Base-by-base conservation (phyloP, 768 basidiomycete species). In the Pisolithus albus region DNA sequence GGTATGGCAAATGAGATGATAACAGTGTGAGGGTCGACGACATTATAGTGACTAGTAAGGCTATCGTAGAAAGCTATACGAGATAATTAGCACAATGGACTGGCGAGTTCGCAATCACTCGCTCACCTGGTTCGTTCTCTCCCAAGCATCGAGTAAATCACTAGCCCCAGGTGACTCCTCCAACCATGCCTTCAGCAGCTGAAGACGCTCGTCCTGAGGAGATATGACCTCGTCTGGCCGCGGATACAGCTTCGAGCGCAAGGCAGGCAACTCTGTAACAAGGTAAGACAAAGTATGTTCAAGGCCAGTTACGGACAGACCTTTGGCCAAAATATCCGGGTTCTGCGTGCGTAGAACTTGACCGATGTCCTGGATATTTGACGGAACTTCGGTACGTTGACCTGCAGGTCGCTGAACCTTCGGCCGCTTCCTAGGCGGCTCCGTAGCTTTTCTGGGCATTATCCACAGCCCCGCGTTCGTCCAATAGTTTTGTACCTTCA, bases 1-100 rank as follows among this genome's bases (percentile, higher is more conserved):
- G 88, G 60, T 82, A 79, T 4, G 81, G 76, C 54, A 86, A 86
- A 46, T 91, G 88, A 4, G 74, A 70, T 3, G 86, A 82, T 13
- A 88, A 69, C 1, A 92, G 67, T 5, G 69, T 72, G 50, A 92
- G 60, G n/a, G 88, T 55, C 0, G 78, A 73, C 0, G 86, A 75
- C 7, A 92, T 59, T 1, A 83, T 57, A 1, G 82, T 78, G 0
- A 81, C 53, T 19, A 83, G 55, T 11, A 76, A 65, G 0, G 75
- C 63, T 24, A 76, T 61, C 8, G 75, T 62, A 2, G 76, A 66
- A 23, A 65, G 68, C 72, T 81, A 68, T 11, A 36, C 13, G 9
- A 30, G 53, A 28, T 28, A 28, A 19, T 47, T 38, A 44, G 46
- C 23, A n/a, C 54, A 21, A 13, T 8, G n/a, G 37, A 23, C 50